phyloP scores from a whole-genome alignment of 768 basidiomycete genomes.

The Gautieria morchelliformis region DNA sequence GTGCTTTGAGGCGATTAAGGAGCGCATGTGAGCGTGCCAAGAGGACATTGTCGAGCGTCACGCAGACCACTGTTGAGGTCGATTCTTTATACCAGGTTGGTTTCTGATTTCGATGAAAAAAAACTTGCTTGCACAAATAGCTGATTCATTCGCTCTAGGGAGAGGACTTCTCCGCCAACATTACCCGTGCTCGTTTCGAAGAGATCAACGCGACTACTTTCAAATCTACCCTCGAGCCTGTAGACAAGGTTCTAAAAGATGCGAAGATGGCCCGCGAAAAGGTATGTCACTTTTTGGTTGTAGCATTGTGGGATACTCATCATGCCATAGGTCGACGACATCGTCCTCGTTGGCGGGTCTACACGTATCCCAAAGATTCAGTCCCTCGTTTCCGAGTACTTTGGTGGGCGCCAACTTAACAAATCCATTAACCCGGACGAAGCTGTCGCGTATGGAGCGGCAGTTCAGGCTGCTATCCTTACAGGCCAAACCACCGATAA shows the following conservation, averaged over 20 bases:
- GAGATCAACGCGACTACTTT: conserved; percentile 94
- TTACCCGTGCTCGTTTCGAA: conserved; percentile 99
- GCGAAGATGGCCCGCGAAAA: conserved; percentile 95
- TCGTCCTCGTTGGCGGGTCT: conserved; percentile 98
- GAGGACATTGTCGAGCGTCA: conserved; percentile 94
- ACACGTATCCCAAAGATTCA: conserved; percentile 99
- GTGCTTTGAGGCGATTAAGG: conserved; percentile 91
- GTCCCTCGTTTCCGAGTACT: conserved; percentile 96
- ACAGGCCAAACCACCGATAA: conserved; percentile 98
- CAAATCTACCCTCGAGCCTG: conserved; percentile 96
- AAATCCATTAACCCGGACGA: conserved; percentile 99
- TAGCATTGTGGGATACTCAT: conserved; percentile 77
- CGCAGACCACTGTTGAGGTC: conserved; percentile 98
- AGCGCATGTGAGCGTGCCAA: conserved; percentile 99
- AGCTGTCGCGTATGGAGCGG: conserved; percentile 99
- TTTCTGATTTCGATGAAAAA: not conserved
- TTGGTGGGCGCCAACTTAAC: conserved; percentile 95
- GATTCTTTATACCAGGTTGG: conserved; percentile 92
- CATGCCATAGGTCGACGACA: conserved; percentile 93
- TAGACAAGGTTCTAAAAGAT: conserved; percentile 98
- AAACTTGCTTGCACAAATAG: not conserved
- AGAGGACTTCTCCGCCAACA: conserved; percentile 96
- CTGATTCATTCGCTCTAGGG: conserved; percentile 38
- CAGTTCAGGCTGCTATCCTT: conserved; percentile 98
- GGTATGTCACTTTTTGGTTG: conserved; percentile 13